Percentiles rank a stretch among this genome's conserved stretches.
Conservation (phyloP, 345 rosid genomes). For the Eucalyptus curtisii region DNA sequence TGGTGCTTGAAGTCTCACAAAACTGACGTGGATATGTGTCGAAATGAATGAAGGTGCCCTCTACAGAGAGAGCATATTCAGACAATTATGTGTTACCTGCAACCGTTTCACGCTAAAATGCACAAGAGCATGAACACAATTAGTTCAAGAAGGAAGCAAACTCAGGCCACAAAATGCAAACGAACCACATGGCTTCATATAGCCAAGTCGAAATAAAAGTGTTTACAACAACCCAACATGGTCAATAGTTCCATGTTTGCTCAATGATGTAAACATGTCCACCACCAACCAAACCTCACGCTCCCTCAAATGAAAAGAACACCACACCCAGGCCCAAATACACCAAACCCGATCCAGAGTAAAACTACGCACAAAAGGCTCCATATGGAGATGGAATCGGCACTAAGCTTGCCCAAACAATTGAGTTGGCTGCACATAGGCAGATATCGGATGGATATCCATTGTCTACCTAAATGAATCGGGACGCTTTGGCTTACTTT, state of each 20-base stretch:
- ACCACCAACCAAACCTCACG: neutral
- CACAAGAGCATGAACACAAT: neutral
- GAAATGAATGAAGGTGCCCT: neutral
- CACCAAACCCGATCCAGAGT: neutral
- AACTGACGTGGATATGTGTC: neutral
- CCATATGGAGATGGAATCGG: neutral
- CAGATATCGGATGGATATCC: neutral
- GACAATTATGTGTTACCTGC: neutral
- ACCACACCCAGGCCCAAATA: neutral
- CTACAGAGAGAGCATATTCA: neutral
- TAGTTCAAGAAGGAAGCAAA: neutral
- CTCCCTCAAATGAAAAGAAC: neutral
- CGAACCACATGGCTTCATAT: neutral
- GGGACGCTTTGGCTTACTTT: constrained; percentile 80
- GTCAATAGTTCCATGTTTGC: neutral
- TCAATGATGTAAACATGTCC: neutral
- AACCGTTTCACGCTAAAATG: neutral
- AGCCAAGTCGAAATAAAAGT: neutral
- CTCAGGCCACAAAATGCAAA: neutral
- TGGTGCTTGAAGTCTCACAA: neutral
- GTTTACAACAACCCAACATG: neutral
- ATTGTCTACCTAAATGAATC: constrained; percentile 61
- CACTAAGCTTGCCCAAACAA: neutral
- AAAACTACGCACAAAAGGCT: neutral
- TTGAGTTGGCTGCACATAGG: neutral